These are phyloP conservation scores for Blastobotrys robertii DNA, from an alignment of 805 yeast genomes.

Conservation along the genomic window DNA sequence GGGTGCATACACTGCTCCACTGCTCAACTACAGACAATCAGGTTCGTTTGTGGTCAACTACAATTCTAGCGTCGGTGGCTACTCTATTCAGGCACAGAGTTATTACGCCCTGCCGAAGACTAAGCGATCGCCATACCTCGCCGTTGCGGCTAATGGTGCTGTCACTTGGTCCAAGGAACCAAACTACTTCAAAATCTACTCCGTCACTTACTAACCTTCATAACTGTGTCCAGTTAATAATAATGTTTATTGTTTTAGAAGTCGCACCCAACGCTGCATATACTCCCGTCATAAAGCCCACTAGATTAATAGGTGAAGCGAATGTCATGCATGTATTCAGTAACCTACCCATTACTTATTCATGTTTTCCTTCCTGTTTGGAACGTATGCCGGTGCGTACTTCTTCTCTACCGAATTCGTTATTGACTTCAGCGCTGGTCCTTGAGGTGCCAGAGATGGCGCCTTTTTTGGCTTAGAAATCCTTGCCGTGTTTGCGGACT, in stretches of 20 bases:
- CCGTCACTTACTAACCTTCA: constrained; percentile 1
- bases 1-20: not conserved
- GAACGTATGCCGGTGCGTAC: too few species aligned
- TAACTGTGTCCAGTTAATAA: too few species aligned
- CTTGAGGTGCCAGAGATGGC: too few species aligned
- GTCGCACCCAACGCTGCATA: too few species aligned
- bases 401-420: too few species aligned
- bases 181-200: constrained; percentile 1
- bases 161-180: not conserved
- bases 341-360: too few species aligned
- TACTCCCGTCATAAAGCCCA: too few species aligned
- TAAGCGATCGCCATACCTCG: not conserved
- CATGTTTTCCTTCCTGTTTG: too few species aligned
- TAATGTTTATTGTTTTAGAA: too few species aligned
- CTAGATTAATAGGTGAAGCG: too few species aligned
- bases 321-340: too few species aligned
- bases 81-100: not conserved
- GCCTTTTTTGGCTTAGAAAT: not conserved
- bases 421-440: too few species aligned
- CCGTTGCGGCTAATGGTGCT: not conserved
- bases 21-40: not conserved
- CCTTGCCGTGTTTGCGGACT: not conserved
- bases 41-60: not conserved
- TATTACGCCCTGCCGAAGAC: not conserved
- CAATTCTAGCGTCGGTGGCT: not conserved